A percentile compares a stretch with the other conserved stretches of the same genome.
Evolutionary conservation across 495 filamentous ascomycete species (phyloP).

Genomic region (Pyronema omphalodes): DNA sequence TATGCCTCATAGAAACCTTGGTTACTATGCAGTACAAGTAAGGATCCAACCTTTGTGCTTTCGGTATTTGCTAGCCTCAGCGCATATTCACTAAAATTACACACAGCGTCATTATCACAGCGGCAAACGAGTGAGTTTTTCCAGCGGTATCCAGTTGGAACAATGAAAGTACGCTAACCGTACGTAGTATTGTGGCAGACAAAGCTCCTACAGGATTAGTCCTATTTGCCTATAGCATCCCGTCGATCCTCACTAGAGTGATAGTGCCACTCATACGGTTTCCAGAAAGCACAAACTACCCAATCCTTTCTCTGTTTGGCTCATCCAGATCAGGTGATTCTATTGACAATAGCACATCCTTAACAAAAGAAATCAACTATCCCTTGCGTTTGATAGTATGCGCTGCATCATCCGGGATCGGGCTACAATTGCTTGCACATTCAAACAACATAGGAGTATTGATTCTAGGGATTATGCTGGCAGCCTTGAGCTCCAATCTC

Average conservation of each 20-base stretch:
- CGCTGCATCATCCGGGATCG: slow-evolving; percentile 5
- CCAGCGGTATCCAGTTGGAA: background rate
- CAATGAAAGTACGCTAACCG: background rate
- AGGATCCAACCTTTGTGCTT: background rate
- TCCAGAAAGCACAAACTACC: background rate
- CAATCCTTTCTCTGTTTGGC: background rate
- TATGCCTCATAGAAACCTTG: background rate
- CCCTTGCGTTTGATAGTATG: slow-evolving; percentile 4
- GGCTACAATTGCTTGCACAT: slow-evolving; percentile 9
- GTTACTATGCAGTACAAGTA: slow-evolving; percentile 12
- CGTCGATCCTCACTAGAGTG: slow-evolving; percentile 6
- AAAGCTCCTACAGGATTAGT: slow-evolving; percentile 9
- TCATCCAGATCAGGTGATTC: background rate
- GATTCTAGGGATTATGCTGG: slow-evolving; percentile 10
- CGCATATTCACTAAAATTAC: background rate
- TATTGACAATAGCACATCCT: background rate
- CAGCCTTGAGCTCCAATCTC: slow-evolving; percentile 14
- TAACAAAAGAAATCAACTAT: slow-evolving; percentile 10
- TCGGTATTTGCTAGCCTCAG: too few species aligned
- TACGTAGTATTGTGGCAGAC: slow-evolving; percentile 6
- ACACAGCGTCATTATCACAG: slow-evolving; percentile 9
- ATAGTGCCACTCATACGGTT: slow-evolving; percentile 7
- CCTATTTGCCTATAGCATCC: slow-evolving; percentile 14
- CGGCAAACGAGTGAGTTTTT: slow-evolving; percentile 12
- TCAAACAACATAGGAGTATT: background rate